A percentile compares a stretch with the other conserved stretches of the same genome.
These are phyloP conservation scores for Rhytidhysteron rufulum DNA, from an alignment of 2,329 filamentous ascomycete species.

Conservation along the genomic window DNA sequence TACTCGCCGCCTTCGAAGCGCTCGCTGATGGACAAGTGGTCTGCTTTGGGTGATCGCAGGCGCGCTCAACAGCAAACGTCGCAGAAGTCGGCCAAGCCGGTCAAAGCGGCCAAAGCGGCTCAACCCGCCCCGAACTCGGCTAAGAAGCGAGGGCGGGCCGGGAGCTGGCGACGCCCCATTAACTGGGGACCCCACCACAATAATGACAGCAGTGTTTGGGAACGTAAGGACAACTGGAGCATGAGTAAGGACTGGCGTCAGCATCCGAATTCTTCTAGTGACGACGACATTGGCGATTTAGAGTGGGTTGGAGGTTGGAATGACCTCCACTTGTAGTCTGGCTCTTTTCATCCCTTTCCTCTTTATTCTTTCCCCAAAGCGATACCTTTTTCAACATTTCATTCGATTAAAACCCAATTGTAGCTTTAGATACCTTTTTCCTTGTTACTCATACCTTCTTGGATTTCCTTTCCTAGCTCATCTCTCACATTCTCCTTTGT, in stretches of 20 bases:
- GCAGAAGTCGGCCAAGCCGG: constrained; percentile 46
- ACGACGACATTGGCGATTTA: constrained; percentile 73
- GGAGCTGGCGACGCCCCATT: constrained; percentile 34
- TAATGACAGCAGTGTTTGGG: constrained; percentile 33
- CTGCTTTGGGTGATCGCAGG: constrained; percentile 77
- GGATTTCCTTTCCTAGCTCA: constrained; percentile 6
- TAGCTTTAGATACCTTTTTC: constrained; percentile 36
- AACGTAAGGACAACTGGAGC: constrained; percentile 39
- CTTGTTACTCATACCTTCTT: constrained; percentile 19
- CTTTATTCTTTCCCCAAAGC: constrained; percentile 21
- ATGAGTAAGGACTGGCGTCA: constrained; percentile 49
- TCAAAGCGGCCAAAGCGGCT: constrained; percentile 24
- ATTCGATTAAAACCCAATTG: constrained; percentile 22
- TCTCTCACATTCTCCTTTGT: constrained; percentile 12
- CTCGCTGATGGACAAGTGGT: constrained; percentile 76
- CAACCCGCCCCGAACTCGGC: constrained; percentile 30
- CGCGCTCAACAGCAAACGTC: constrained; percentile 59
- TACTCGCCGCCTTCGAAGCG: constrained; percentile 68
- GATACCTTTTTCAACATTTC: constrained; percentile 9
- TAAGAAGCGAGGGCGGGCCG: constrained; percentile 37
- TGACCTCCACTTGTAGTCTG: constrained; percentile 60
- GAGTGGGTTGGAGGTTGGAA: constrained; percentile 96
- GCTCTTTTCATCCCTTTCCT: constrained; percentile 34
- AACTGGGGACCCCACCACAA: constrained; percentile 32
- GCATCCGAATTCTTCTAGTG: constrained; percentile 40